Conservation (phyloP, 2,329 filamentous ascomycete genomes). For the Sarocladium brachiariae region DNA sequence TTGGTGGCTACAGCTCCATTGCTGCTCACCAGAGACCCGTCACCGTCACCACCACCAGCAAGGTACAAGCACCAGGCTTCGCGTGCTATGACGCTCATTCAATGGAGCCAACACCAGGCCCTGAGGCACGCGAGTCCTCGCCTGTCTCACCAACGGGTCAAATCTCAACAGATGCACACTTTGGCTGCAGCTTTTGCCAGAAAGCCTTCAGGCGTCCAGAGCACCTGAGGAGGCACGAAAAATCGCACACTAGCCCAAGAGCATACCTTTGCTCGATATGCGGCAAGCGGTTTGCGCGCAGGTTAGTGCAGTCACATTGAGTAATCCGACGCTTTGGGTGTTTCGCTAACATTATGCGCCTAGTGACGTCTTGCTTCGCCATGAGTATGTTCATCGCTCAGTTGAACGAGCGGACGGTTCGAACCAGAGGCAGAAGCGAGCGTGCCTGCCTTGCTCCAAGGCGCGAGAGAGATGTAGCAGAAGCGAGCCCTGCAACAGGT, state of each 20-base stretch:
- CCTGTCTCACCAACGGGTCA: not conserved
- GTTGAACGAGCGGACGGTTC: not conserved
- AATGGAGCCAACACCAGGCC: not conserved
- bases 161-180: not conserved
- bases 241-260: slow-evolving; percentile 11
- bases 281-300: slow-evolving; percentile 15
- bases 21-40: too few species aligned
- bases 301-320: slow-evolving; percentile 10
- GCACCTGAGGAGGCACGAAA: slow-evolving; percentile 17
- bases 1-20: too few species aligned
- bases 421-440: not conserved
- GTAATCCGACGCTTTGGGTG: not conserved
- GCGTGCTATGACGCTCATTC: not conserved
- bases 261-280: slow-evolving; percentile 15
- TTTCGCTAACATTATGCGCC: not conserved
- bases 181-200: not conserved
- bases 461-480: slow-evolving; percentile 5
- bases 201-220: slow-evolving; percentile 16
- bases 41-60: not conserved
- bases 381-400: slow-evolving; percentile 5
- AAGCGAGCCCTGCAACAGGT: slow-evolving; percentile 1
- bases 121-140: not conserved
- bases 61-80: not conserved
- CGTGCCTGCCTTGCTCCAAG: not conserved
- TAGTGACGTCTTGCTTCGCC: slow-evolving; percentile 10